A percentile compares a stretch with the other conserved stretches of the same genome.
Evolutionary conservation across 2,329 filamentous ascomycete species (phyloP).

Genomic region (Arthrobotrys musiformis): DNA sequence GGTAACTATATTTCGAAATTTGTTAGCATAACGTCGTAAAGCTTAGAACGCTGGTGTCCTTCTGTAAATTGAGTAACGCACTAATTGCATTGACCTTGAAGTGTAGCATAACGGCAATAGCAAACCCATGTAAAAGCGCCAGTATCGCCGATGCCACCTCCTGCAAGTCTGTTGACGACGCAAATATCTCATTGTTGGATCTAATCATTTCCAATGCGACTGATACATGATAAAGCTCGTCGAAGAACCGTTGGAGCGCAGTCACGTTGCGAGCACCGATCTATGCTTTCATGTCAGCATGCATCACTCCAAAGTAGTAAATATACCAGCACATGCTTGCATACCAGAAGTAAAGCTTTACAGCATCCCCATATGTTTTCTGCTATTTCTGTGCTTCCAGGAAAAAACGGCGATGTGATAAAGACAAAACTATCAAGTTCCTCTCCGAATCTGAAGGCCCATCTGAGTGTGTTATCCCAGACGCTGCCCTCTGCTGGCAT

Average conservation of each 20-base stretch:
- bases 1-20: no score
- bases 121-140: background rate
- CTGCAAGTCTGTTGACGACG: background rate
- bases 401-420: constrained; percentile 23
- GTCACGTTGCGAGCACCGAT: constrained; percentile 11
- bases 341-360: constrained; percentile 33
- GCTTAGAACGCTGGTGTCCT: no score
- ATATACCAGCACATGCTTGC: background rate
- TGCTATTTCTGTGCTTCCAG: constrained; percentile 13
- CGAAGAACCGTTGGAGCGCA: constrained; percentile 28
- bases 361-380: constrained; percentile 36
- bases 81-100: background rate
- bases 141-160: background rate
- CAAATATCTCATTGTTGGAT: background rate
- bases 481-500: constrained; percentile 38
- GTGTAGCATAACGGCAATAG: background rate
- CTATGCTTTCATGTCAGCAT: background rate
- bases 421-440: constrained; percentile 26
- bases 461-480: constrained; percentile 36
- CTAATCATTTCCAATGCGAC: background rate
- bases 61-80: background rate
- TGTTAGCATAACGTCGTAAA: no score
- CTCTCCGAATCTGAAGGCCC: constrained; percentile 25
- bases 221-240: constrained; percentile 29
- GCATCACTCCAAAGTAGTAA: background rate